These are phyloP conservation scores for Flueggea neowawraea DNA, from an alignment of 441 rosid species.

Conservation along the genomic window DNA sequence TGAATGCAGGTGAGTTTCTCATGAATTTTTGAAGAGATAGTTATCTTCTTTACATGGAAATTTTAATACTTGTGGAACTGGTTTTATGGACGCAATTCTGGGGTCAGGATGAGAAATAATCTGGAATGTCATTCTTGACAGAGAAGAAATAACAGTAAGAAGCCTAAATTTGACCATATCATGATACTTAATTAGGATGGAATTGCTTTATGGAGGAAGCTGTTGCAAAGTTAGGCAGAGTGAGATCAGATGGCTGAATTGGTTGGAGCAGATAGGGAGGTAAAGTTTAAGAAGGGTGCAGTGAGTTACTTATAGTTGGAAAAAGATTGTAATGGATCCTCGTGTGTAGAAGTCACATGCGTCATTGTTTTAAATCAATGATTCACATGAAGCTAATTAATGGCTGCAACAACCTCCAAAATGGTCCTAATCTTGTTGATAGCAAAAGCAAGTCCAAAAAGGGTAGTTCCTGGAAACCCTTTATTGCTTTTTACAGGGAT, in stretches of 20 bases:
- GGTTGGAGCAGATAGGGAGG: background rate
- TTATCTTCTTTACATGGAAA: slow-evolving; percentile 2
- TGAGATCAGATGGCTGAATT: too few relatives aligned
- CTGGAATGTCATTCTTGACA: too few relatives aligned
- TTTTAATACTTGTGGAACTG: background rate
- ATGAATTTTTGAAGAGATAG: slow-evolving; percentile 23
- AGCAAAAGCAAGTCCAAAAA: too few relatives aligned
- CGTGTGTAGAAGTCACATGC: slow-evolving; percentile 6
- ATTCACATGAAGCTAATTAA: slow-evolving; percentile 12
- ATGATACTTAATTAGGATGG: too few relatives aligned
- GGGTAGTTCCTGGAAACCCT: too few relatives aligned
- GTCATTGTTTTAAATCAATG: slow-evolving; percentile 7
- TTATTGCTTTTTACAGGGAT: too few relatives aligned
- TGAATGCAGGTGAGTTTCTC: slow-evolving; percentile 43
- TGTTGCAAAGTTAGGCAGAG: too few relatives aligned
- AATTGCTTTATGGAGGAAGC: too few relatives aligned
- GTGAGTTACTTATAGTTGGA: background rate
- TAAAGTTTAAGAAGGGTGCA: too few relatives aligned
- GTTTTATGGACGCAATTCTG: too few relatives aligned
- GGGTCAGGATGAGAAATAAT: too few relatives aligned
- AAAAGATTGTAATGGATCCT: slow-evolving; percentile 1
- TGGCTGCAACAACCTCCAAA: slow-evolving; percentile 1
- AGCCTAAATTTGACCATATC: background rate
- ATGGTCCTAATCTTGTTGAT: background rate
- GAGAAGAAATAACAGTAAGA: background rate